Conservation (phyloP, 1,284 basidiomycete species). For the Melampsora allii-populina region DNA sequence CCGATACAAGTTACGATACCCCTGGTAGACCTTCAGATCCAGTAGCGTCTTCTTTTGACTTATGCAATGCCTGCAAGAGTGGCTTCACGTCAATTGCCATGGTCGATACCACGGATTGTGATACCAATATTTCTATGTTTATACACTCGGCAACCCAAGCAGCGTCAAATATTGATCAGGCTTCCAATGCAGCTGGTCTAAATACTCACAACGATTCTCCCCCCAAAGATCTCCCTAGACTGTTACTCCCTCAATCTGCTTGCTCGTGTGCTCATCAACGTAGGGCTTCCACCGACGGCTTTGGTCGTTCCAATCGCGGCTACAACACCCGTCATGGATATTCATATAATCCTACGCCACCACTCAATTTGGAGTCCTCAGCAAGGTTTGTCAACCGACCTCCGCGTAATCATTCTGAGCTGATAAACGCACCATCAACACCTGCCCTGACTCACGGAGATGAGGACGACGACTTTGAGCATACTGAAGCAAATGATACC, state of each 20-base stretch:
- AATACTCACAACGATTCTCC: background rate
- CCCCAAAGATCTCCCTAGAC: background rate
- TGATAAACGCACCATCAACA: background rate
- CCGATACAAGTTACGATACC: conserved; percentile 1
- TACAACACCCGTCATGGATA: conserved; percentile 1
- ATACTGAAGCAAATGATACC: background rate
- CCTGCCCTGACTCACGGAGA: conserved; percentile 5
- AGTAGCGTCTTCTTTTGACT: background rate
- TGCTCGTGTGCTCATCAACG: background rate
- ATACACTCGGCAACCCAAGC: background rate
- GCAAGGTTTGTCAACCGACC: background rate
- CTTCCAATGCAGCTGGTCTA: background rate
- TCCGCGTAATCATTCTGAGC: background rate
- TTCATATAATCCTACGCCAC: background rate
- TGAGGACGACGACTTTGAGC: background rate
- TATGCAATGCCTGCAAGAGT: background rate
- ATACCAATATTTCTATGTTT: background rate
- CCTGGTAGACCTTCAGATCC: background rate
- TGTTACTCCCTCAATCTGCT: background rate
- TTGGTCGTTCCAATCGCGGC: background rate
- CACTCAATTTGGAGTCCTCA: background rate
- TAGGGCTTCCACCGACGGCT: background rate
- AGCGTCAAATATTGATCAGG: background rate
- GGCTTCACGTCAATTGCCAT: conserved; percentile 4
- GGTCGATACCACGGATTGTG: background rate